Percentiles rank a stretch among this genome's conserved stretches.
Conservation (phyloP, 2,329 filamentous ascomycete genomes). For the Microcyclospora tardicrescens region DNA sequence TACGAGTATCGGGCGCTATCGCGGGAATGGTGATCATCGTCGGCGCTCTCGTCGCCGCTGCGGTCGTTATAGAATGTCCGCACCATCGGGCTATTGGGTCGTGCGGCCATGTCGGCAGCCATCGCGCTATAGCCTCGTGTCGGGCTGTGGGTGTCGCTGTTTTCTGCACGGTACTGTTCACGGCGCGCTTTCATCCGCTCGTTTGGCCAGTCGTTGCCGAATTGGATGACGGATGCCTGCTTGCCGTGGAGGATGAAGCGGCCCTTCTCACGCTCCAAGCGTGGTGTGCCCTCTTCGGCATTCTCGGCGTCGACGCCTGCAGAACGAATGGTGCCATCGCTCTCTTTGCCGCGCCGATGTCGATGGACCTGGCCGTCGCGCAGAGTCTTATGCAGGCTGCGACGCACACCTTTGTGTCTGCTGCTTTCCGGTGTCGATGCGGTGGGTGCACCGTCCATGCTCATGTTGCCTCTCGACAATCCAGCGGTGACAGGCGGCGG, state of each 20-base stretch:
- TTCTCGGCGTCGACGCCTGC: conserved; percentile 7
- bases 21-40: conserved; percentile 4
- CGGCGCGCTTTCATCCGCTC: conserved; percentile 21
- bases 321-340: conserved; percentile 41
- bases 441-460: conserved; percentile 8
- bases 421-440: conserved; percentile 12
- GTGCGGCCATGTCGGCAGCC: conserved; percentile 5
- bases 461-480: conserved; percentile 1
- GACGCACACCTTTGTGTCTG: conserved; percentile 49
- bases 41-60: conserved; percentile 5
- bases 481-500: conserved; percentile 1
- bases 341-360: conserved; percentile 65
- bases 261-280: conserved; percentile 63
- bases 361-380: conserved; percentile 57
- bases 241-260: conserved; percentile 97
- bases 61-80: conserved; percentile 1
- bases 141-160: too few species aligned
- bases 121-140: conserved; percentile 3
- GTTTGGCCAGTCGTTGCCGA: conserved; percentile 78
- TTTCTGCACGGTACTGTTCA: conserved; percentile 11
- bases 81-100: conserved; percentile 7
- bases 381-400: conserved; percentile 79
- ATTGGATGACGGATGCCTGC: conserved; percentile 94
- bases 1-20: conserved; percentile 8
- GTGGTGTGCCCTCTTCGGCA: conserved; percentile 39